Conservation (phyloP, 116 monocot genomes). For the Trichopus zeylanicus region DNA sequence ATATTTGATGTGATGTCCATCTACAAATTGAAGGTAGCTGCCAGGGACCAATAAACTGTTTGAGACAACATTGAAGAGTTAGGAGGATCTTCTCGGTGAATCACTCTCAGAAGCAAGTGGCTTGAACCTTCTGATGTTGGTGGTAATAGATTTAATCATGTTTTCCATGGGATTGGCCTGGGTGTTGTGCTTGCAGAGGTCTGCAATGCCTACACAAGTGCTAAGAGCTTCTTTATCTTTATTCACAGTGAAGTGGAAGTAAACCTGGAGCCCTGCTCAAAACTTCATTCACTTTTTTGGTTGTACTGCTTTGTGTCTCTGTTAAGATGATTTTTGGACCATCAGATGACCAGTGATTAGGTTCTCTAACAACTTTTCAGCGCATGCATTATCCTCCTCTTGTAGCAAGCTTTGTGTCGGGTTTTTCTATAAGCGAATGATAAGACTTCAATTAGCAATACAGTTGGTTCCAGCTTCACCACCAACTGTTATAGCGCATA, state of each 20-base stretch:
- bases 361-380: too few species aligned
- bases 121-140: not conserved
- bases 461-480: too few species aligned
- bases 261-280: not conserved
- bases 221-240: not conserved
- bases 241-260: not conserved
- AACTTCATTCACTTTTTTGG: not conserved
- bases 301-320: not conserved
- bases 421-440: too few species aligned
- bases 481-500: too few species aligned
- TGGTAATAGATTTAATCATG: not conserved
- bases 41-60: too few species aligned
- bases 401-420: too few species aligned
- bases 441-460: too few species aligned
- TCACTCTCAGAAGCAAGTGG: not conserved
- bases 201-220: not conserved
- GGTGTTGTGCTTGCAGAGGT: not conserved
- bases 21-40: too few species aligned
- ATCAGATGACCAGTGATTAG: too few species aligned
- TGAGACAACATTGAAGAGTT: too few species aligned
- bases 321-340: not conserved
- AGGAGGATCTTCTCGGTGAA: not conserved
- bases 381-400: too few species aligned
- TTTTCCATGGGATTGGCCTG: not conserved
- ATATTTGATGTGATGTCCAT: not conserved